Evolutionary conservation across 768 basidiomycete genomes (phyloP).

Genomic region (Dentipellis fragilis): DNA sequence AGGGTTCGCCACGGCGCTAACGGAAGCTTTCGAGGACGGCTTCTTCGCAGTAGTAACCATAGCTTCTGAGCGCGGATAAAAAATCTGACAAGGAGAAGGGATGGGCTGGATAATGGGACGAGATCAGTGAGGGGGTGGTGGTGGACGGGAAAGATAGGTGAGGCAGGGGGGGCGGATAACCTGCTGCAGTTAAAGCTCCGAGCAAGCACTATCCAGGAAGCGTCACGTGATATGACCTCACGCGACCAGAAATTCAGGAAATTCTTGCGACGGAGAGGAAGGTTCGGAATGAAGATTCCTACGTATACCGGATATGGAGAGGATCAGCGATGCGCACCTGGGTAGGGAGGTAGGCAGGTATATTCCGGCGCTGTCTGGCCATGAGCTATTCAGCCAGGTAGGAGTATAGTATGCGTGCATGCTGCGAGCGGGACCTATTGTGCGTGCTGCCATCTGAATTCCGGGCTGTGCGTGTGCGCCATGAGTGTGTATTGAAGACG

Average conservation of each 20-base stretch:
- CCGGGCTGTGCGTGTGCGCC: neutral
- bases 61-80: neutral
- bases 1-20: conserved; percentile 5
- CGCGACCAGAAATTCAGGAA: neutral
- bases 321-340: too few relatives aligned
- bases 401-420: too few relatives aligned
- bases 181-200: neutral
- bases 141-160: neutral
- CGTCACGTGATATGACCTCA: neutral
- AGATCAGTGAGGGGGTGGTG: neutral
- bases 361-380: too few relatives aligned
- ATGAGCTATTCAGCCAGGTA: too few relatives aligned
- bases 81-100: neutral
- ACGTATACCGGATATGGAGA: too few relatives aligned
- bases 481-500: neutral
- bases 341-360: too few relatives aligned
- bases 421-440: too few relatives aligned
- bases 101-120: neutral
- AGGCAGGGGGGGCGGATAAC: neutral
- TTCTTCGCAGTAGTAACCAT: conserved; percentile 4
- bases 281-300: too few relatives aligned
- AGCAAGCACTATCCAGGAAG: neutral
- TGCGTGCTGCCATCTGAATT: too few relatives aligned
- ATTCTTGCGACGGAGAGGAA: too few relatives aligned
- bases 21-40: neutral